A percentile compares a stretch with the other conserved stretches of the same genome.
Evolutionary conservation across 2,329 filamentous ascomycete species (phyloP).

Genomic region (Ceratocystis destructans): DNA sequence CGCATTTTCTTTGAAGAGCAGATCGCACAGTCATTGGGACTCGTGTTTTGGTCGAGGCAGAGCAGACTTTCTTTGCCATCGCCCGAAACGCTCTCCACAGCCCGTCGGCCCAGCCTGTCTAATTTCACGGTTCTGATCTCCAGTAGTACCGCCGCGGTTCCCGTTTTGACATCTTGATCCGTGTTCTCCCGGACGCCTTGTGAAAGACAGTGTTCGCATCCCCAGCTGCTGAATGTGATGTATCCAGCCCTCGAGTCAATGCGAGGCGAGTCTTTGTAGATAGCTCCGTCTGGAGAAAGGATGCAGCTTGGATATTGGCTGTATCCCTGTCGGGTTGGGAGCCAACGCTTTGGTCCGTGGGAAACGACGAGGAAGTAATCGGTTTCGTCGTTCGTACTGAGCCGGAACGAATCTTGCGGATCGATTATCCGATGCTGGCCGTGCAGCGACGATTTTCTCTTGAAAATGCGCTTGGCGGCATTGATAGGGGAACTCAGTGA

Average conservation of each 20-base stretch:
- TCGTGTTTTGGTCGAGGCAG: conserved; percentile 1
- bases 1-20: conserved; percentile 14
- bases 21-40: conserved; percentile 5
- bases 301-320: conserved; percentile 14
- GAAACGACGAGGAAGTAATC: conserved; percentile 16
- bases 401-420: neutral
- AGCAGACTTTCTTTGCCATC: conserved; percentile 11
- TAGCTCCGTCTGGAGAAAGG: conserved; percentile 13
- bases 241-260: conserved; percentile 7
- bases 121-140: conserved; percentile 15
- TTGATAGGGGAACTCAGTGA: neutral
- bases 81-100: neutral
- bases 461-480: neutral
- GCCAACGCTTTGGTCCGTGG: conserved; percentile 11
- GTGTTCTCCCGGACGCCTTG: conserved; percentile 11
- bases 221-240: conserved; percentile 17
- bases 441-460: neutral
- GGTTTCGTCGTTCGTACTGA: neutral
- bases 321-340: conserved; percentile 10
- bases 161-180: neutral
- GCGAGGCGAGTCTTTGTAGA: conserved; percentile 15
- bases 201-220: conserved; percentile 15
- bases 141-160: conserved; percentile 12
- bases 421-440: neutral
- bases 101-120: conserved; percentile 10